phyloP scores from a whole-genome alignment of 768 basidiomycete genomes.

The Pleurotus pulmonarius region DNA sequence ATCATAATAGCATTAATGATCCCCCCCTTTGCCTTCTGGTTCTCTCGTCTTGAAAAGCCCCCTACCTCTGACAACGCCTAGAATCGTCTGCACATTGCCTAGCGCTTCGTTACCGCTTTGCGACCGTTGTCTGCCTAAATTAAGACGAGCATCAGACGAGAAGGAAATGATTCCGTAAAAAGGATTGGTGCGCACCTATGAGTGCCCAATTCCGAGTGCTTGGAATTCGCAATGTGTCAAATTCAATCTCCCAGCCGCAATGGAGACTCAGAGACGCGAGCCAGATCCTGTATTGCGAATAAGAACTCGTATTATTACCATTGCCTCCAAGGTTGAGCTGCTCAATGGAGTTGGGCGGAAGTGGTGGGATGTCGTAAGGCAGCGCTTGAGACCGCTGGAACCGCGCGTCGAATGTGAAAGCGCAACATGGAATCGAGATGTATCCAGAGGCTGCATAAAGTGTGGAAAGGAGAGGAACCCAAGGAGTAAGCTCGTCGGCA shows the following conservation, averaged over 20 bases:
- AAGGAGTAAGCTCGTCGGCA: conserved; percentile 94
- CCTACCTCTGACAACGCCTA: conserved; percentile 51
- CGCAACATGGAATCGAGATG: conserved; percentile 86
- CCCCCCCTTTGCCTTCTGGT: conserved; percentile 64
- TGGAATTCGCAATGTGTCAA: conserved; percentile 84
- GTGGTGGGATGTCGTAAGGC: conserved; percentile 23
- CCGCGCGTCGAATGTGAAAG: conserved; percentile 73
- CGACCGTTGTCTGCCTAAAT: conserved; percentile 26
- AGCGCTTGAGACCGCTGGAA: conserved; percentile 49
- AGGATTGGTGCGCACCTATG: conserved; percentile 47
- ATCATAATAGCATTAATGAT: conserved; percentile 19
- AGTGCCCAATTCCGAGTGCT: conserved; percentile 94
- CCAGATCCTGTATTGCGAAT: conserved; percentile 86
- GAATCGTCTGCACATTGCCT: conserved; percentile 49
- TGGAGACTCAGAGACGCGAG: conserved; percentile 65
- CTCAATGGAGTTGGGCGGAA: conserved; percentile 26
- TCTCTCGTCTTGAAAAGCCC: conserved; percentile 70
- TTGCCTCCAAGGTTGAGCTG: conserved; percentile 60
- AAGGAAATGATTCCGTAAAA: conserved; percentile 1
- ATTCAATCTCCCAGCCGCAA: conserved; percentile 86
- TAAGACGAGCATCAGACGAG: not conserved
- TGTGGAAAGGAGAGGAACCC: conserved; percentile 82
- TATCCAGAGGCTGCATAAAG: conserved; percentile 60
- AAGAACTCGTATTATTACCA: conserved; percentile 61
- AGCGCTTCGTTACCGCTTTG: conserved; percentile 15